phyloP scores from a whole-genome alignment of 2,329 filamentous ascomycete species.

The Trichoderma arundinaceum region DNA sequence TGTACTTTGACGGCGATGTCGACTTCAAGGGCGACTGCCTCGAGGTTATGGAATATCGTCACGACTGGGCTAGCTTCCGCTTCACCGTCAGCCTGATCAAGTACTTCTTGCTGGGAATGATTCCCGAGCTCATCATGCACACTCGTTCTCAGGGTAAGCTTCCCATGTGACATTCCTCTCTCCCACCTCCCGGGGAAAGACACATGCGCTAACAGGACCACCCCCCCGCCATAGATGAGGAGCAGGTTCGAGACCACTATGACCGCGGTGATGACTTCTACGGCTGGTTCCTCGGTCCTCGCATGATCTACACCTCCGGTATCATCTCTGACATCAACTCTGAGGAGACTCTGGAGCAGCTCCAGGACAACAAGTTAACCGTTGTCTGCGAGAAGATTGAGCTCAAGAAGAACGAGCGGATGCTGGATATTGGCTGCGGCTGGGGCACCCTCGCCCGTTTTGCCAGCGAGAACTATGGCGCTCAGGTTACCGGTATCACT shows the following conservation, averaged over 20 bases:
- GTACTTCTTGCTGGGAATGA: slow-evolving; percentile 85
- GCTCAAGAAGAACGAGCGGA: slow-evolving; percentile 76
- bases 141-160: slow-evolving; percentile 75
- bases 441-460: slow-evolving; percentile 97
- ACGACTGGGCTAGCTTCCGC: slow-evolving; percentile 95
- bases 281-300: slow-evolving; percentile 95
- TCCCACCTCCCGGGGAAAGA: not conserved
- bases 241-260: slow-evolving; percentile 97
- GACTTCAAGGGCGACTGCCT: slow-evolving; percentile 94
- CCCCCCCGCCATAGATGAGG: slow-evolving; percentile 64
- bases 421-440: slow-evolving; percentile 96
- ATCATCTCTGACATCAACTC: slow-evolving; percentile 85
- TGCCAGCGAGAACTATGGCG: slow-evolving; percentile 89
- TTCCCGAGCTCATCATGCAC: slow-evolving; percentile 91
- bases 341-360: slow-evolving; percentile 90
- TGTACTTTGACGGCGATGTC: slow-evolving; percentile 95
- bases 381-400: slow-evolving; percentile 96
- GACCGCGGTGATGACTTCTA: slow-evolving; percentile 99
- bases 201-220: slow-evolving; percentile 24
- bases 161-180: not conserved
- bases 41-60: slow-evolving; percentile 88
- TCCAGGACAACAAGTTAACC: slow-evolving; percentile 97
- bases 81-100: slow-evolving; percentile 87
- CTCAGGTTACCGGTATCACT: slow-evolving; percentile 85
- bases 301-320: slow-evolving; percentile 98